phyloP scores from a whole-genome alignment of 192 early-diverging fungal species.

The Hyaloraphidium curvatum region DNA sequence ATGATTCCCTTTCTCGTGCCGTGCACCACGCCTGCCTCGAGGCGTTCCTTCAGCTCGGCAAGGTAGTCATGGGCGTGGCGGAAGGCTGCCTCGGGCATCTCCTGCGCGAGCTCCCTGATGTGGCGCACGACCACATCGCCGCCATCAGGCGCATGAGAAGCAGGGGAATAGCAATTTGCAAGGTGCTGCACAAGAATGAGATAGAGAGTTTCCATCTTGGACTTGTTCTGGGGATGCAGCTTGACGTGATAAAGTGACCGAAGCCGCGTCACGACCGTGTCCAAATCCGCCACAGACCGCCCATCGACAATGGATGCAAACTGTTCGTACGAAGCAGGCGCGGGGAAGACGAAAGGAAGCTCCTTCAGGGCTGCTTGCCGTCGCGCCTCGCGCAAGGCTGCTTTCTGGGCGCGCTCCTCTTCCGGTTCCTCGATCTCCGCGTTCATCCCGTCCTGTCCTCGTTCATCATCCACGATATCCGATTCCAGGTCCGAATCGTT shows the following conservation, averaged over 20 bases:
- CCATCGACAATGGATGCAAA: slow-evolving; percentile 44
- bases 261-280: slow-evolving; percentile 58
- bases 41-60: slow-evolving; percentile 26
- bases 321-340: slow-evolving; percentile 49
- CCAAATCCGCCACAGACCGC: slow-evolving; percentile 43
- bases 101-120: slow-evolving; percentile 40
- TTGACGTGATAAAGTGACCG: slow-evolving; percentile 67
- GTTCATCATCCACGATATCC: no score
- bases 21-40: slow-evolving; percentile 12
- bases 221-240: slow-evolving; percentile 59
- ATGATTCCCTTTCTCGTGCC: slow-evolving; percentile 17
- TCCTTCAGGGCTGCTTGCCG: slow-evolving; percentile 21
- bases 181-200: neutral
- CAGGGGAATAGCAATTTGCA: neutral
- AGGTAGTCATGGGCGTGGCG: slow-evolving; percentile 30
- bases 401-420: no score
- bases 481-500: slow-evolving; percentile 11
- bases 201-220: slow-evolving; percentile 32
- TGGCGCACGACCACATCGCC: slow-evolving; percentile 34
- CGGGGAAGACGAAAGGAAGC: slow-evolving; percentile 68
- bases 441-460: no score
- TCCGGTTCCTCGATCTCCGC: no score
- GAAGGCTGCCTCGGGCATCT: slow-evolving; percentile 34
- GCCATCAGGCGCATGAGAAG: slow-evolving; percentile 3
- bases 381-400: no score